phyloP scores from a whole-genome alignment of 495 filamentous ascomycete species.

The Neurospora hispaniola region DNA sequence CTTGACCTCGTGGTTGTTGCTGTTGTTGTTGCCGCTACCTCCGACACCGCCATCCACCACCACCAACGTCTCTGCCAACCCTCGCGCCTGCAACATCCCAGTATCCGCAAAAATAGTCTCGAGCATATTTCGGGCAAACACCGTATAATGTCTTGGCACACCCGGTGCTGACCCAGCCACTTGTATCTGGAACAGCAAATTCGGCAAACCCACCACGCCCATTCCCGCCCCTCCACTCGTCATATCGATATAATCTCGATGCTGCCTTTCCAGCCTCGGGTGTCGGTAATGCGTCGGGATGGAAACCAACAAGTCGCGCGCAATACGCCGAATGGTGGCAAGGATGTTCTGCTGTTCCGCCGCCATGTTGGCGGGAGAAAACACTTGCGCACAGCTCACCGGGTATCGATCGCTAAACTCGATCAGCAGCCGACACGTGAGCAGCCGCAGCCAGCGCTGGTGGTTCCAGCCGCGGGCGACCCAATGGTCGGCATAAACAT shows the following conservation, averaged over 20 bases:
- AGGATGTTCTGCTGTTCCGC: conserved; percentile 23
- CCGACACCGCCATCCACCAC: conserved; percentile 1
- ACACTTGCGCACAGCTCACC: conserved; percentile 4
- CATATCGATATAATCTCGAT: conserved; percentile 21
- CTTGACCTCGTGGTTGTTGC: neutral
- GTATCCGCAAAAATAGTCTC: conserved; percentile 32
- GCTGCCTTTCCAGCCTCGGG: conserved; percentile 19
- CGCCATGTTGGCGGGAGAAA: conserved; percentile 19
- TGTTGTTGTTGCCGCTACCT: neutral
- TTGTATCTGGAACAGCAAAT: conserved; percentile 31
- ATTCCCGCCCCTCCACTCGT: conserved; percentile 30
- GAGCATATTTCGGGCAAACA: conserved; percentile 28
- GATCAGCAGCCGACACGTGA: conserved; percentile 44
- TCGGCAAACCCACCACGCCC: conserved; percentile 33
- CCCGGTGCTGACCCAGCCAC: conserved; percentile 32
- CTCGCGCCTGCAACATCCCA: conserved; percentile 35
- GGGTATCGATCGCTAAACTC: conserved; percentile 22
- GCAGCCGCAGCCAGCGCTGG: conserved; percentile 50
- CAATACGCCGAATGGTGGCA: conserved; percentile 20
- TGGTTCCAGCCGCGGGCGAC: conserved; percentile 50
- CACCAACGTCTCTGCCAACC: conserved; percentile 25
- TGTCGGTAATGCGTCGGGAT: conserved; percentile 37
- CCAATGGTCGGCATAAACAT: conserved; percentile 49
- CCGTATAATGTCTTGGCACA: conserved; percentile 24
- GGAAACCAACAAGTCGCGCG: conserved; percentile 32